Evolutionary conservation across 2,329 filamentous ascomycete genomes (phyloP), one percentile per base, ranked within the genome.

Genomic region (Xylaria sp.): DNA sequence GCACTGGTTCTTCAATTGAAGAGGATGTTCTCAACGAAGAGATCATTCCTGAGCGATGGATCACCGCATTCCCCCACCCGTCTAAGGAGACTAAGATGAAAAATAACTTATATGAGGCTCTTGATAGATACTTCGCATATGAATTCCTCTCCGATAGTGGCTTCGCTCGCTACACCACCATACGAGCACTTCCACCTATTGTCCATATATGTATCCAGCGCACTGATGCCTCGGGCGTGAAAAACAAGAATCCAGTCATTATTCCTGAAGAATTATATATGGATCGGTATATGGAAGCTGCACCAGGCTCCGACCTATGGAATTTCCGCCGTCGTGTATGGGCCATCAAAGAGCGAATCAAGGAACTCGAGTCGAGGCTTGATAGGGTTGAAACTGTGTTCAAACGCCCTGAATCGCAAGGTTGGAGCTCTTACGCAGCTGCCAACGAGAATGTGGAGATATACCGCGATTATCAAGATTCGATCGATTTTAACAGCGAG

Each of bases 141-240:
- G 91, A 96, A 74, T 87, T 90, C 34, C 88, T 95, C 37, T 89
- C 90, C 39, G 87, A 91, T 28, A 89, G 89, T 68, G 88, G 88
- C 77, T 83, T 76, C 76, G 88, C 77, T 81, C 89, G 80, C 67
- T 95, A 91, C 78, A 90, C 90, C 7, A 91, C 92, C 1, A 92
- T 97, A 71, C 88, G 88, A 70, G 85, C 86, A n/a, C 83, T 94
- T 12, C 94, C 96, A 0, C 94, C 94, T 0, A 88, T 99, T 39
- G 84, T 98, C 20, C 94, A 98, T 76, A 90, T 99, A 54, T 92
- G 94, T 73, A 93, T 99, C 39, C 94, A 97, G 77, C 90, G 96
- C 5, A 91, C 92, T 3, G 90, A 91, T 68, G 93, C 90, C 60
- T 90, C 93, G 72, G 86, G 87, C 7, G 86, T 86, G 52, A 97